Evolutionary conservation across 495 filamentous ascomycete species (phyloP), one percentile per base, ranked within the genome.

Genomic region (Hypoxylon intermedium): DNA sequence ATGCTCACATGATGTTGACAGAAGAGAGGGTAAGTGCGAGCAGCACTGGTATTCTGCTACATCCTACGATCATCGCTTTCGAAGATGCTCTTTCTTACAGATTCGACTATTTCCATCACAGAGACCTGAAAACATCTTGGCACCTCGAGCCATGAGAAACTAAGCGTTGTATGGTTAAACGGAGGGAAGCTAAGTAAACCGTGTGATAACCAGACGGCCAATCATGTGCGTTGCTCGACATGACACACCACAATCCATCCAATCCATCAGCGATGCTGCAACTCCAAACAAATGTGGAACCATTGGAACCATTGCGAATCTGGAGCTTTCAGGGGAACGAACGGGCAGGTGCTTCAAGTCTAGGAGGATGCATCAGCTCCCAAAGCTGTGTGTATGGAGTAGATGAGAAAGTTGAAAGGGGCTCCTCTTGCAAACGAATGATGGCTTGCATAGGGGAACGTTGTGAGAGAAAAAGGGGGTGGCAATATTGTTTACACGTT

Each of bases 351-450:
- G 44, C 60, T 55, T 62, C 30, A 54, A 16, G 13, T 20, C n/a
- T 19, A 41, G 49, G 7, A 64, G 54, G 60, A 64, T 59, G 54
- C 54, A 51, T 51, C 16, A 53, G 54, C 44, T 44, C 54, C 54
- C n/a, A 54, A 45, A 46, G 18, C 24, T 41, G 40, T 12, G 28
- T 9, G 53, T 63, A 58, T 49, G 36, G 18, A 46, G 31, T 53
- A 49, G 26, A 63, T 53, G 42, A 58, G 23, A 26, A 41, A 9
- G 38, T 9, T 33, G 33, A 36, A 50, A 42, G 37, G 28, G 40
- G 36, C 36, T 11, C 40, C 18, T 45, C 23, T 38, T 37, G 24
- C 16, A 31, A n/a, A n/a, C n/a, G n/a, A n/a, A n/a, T n/a, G n/a
- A n/a, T n/a, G n/a, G n/a, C 23, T 38, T 37, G 24, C 16, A 31